These are phyloP conservation scores for Berberis vulgaris DNA, from an alignment of 164 flowering plant species.

Conservation along the genomic window DNA sequence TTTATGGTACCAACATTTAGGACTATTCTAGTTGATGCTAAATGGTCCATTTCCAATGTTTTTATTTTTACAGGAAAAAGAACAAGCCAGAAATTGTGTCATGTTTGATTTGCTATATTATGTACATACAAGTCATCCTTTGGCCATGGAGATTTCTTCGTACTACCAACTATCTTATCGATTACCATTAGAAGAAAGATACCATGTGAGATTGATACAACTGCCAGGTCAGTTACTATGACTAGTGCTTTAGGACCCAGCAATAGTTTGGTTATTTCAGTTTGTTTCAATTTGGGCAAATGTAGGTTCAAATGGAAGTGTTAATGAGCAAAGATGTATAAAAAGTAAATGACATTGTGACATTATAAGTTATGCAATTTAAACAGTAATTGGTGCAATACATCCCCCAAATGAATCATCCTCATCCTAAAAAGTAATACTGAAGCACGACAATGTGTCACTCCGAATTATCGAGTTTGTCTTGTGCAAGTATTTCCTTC, in stretches of 20 bases:
- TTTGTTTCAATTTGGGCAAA: no score
- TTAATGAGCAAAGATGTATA: no score
- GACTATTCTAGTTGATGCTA: not conserved
- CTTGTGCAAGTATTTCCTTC: slow-evolving; percentile 31
- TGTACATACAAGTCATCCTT: slow-evolving; percentile 44
- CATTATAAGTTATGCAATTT: no score
- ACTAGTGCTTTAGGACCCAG: no score
- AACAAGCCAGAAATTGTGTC: slow-evolving; percentile 58
- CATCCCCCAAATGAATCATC: no score
- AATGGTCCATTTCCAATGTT: not conserved
- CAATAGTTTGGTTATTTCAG: no score
- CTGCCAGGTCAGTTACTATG: slow-evolving; percentile 43
- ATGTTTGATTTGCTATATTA: slow-evolving; percentile 82
- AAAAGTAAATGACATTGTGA: no score
- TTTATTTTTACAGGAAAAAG: slow-evolving; percentile 54
- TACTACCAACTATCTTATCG: slow-evolving; percentile 15
- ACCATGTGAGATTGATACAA: slow-evolving; percentile 34
- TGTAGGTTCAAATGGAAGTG: no score
- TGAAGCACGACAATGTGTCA: no score
- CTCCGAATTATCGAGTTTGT: slow-evolving; percentile 62
- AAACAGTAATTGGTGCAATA: no score
- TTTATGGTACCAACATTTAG: no score
- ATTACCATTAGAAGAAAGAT: slow-evolving; percentile 24
- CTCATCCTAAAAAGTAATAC: no score
- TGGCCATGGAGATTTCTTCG: slow-evolving; percentile 38